Base-by-base conservation (phyloP, 2,329 filamentous ascomycete species). In the Orbilia brochopaga region DNA sequence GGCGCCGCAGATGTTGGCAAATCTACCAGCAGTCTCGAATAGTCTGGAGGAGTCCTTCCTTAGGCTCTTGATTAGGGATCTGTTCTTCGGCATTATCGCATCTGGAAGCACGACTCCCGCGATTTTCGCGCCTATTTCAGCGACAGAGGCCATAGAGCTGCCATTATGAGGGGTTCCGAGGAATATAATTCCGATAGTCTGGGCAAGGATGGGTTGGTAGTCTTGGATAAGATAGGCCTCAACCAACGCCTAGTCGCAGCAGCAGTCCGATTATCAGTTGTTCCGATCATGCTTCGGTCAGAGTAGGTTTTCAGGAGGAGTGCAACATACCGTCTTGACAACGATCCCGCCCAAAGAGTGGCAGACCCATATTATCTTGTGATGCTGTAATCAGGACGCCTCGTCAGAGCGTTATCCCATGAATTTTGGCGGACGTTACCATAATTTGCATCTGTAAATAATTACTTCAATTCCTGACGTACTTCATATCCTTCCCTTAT, bases 361-460 rank as follows among this genome's bases (percentile, higher is more conserved):
- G 46, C 59, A 70, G 5, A 70, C 54, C 66, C 66, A 70, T 70
- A 70, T 64, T 63, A 70, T 70, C 50, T 70, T 70, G 30, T 58
- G 42, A 23, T 59, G 50, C 66, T 70, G 37, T 27, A 24, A 21
- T 10, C 17, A 8, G n/a, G 11, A 21, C 6, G 44, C 19, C 19
- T 10, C 19, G 17, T 48, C 11, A 48, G 44, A 44, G 5, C 40
- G 15, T 44, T 17, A 5, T 48, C 6, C 44, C 19, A 19, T 27
- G 15, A 35, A 48, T 55, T 50, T 35, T 24, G 19, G 30, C 27
- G 27, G 17, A 15, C 27, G 24, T 19, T 6, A 15, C 15, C 24
- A n/a, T 19, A 19, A 23, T 23, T 44, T 21, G 27, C 2, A 35
- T n/a, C 50, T n/a, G 11, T 27, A 7, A 53, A 27, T 48, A 23